Conservation (phyloP, 129 eudicot species). For the Ambrosia trifida region DNA sequence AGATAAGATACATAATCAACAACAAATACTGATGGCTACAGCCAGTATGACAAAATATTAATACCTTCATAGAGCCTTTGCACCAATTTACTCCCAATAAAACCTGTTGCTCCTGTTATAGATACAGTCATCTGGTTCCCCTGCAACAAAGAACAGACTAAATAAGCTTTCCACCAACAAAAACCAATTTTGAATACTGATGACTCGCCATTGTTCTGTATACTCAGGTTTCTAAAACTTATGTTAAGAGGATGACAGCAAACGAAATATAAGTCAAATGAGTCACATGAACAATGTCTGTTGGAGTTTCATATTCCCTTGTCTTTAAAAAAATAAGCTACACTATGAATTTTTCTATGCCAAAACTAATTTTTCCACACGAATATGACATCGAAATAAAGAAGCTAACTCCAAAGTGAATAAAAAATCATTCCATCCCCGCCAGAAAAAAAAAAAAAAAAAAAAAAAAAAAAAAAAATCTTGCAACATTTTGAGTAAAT, state of each 20-base stretch:
- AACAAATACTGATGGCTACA: background rate
- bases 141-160: constrained; percentile 36
- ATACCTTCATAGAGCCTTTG: constrained; percentile 86
- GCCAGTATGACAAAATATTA: background rate
- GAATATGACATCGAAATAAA: too few relatives aligned
- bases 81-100: constrained; percentile 82
- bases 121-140: constrained; percentile 81
- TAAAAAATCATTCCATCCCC: background rate
- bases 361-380: too few relatives aligned
- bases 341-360: too few relatives aligned
- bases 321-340: too few relatives aligned
- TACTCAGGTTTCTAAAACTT: too few relatives aligned
- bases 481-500: background rate
- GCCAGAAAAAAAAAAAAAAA: background rate
- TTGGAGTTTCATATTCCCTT: too few relatives aligned
- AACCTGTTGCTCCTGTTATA: constrained; percentile 96
- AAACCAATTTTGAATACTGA: background rate
- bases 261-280: background rate
- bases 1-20: background rate
- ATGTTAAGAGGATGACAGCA: background rate
- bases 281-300: too few relatives aligned
- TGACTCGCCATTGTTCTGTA: background rate
- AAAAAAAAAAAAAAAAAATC: too few relatives aligned
- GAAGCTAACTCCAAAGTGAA: too few relatives aligned
- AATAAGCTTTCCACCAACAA: constrained; percentile 8